Conservation (phyloP, 2,329 filamentous ascomycete species). For the Penicillium sp. region DNA sequence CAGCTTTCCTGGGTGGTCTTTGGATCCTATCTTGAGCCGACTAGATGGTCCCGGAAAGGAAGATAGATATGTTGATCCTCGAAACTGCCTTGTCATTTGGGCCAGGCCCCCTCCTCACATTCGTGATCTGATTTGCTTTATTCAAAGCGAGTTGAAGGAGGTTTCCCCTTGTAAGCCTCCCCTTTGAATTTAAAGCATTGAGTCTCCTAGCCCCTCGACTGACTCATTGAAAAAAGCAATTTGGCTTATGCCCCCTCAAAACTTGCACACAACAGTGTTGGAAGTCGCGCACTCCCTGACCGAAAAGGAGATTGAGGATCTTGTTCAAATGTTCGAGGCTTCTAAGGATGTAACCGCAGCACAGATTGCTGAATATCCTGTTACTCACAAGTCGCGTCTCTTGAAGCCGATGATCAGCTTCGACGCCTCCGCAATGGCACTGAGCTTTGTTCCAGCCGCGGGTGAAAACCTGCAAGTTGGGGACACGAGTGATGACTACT, state of each 20-base stretch:
- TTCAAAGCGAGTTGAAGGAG: slow-evolving; percentile 66
- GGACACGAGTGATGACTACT: slow-evolving; percentile 62
- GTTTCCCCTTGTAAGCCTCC: slow-evolving; percentile 67
- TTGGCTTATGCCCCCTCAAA: slow-evolving; percentile 81
- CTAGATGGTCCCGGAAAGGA: slow-evolving; percentile 65
- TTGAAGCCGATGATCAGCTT: slow-evolving; percentile 81
- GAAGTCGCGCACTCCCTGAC: slow-evolving; percentile 82
- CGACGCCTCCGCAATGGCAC: slow-evolving; percentile 77
- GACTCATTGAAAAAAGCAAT: slow-evolving; percentile 55
- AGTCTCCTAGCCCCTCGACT: background rate
- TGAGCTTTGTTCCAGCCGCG: slow-evolving; percentile 80
- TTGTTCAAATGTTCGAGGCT: slow-evolving; percentile 58
- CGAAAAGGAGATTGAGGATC: slow-evolving; percentile 61
- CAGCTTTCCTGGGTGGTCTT: slow-evolving; percentile 67
- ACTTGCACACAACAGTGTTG: slow-evolving; percentile 78
- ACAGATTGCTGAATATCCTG: slow-evolving; percentile 65
- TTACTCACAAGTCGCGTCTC: slow-evolving; percentile 67
- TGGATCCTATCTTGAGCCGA: slow-evolving; percentile 72
- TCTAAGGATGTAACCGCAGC: slow-evolving; percentile 11
- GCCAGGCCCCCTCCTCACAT: slow-evolving; percentile 73
- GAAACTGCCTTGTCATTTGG: slow-evolving; percentile 86
- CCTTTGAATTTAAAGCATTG: too few species aligned
- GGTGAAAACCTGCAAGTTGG: slow-evolving; percentile 53
- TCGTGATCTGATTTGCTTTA: slow-evolving; percentile 61
- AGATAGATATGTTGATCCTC: slow-evolving; percentile 69